A percentile compares a stretch with the other conserved stretches of the same genome.
Evolutionary conservation across 495 filamentous ascomycete species (phyloP).

Genomic region (Aspergillus sparsus): DNA sequence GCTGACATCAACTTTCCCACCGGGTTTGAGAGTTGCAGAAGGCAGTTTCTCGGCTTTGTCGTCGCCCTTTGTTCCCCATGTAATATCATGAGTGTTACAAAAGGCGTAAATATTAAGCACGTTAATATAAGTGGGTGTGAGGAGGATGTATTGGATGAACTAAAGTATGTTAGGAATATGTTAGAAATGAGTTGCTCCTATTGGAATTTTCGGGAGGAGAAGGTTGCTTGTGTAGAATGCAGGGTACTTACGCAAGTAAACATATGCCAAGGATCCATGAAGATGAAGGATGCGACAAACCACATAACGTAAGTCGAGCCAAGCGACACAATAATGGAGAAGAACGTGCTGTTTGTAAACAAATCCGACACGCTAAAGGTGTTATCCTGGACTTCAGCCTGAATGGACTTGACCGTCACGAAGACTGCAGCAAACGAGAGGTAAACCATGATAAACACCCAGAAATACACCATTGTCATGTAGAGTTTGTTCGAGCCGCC

Average conservation of each 20-base stretch:
- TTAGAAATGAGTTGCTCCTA: not conserved
- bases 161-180: slow-evolving; percentile 26
- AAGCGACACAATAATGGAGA: slow-evolving; percentile 88
- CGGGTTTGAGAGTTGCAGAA: slow-evolving; percentile 78
- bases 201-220: not conserved
- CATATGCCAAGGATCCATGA: slow-evolving; percentile 99
- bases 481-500: slow-evolving; percentile 90
- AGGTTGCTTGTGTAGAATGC: no score
- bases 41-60: slow-evolving; percentile 84
- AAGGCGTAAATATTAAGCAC: slow-evolving; percentile 97
- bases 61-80: slow-evolving; percentile 96
- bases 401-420: slow-evolving; percentile 86
- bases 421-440: slow-evolving; percentile 92
- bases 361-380: slow-evolving; percentile 67
- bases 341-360: slow-evolving; percentile 86
- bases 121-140: slow-evolving; percentile 95
- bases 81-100: slow-evolving; percentile 97
- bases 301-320: slow-evolving; percentile 92
- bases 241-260: slow-evolving; percentile 66
- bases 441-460: slow-evolving; percentile 94
- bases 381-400: slow-evolving; percentile 57
- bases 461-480: slow-evolving; percentile 96
- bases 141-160: slow-evolving; percentile 94
- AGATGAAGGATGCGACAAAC: slow-evolving; percentile 87
- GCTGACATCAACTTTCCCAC: slow-evolving; percentile 91